phyloP scores from a whole-genome alignment of 768 basidiomycete species.

The Auriscalpium vulgare region DNA sequence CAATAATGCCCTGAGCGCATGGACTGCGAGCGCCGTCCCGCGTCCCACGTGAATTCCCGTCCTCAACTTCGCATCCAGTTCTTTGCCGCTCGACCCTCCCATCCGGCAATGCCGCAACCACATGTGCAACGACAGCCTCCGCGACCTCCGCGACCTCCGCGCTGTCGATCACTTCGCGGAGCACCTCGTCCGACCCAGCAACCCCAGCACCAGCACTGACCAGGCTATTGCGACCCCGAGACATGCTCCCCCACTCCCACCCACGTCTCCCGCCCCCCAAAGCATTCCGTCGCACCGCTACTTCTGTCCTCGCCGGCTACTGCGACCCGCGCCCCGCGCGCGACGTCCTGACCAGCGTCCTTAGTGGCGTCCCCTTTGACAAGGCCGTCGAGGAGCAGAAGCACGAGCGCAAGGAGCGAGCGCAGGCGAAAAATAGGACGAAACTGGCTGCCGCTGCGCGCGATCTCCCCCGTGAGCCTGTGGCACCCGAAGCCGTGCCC shows the following conservation, averaged over 20 bases:
- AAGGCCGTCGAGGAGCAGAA: conserved; percentile 53
- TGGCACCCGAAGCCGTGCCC: conserved; percentile 14
- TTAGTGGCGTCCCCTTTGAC: conserved; percentile 69
- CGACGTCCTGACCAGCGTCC: conserved; percentile 71
- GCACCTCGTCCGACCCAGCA: no score
- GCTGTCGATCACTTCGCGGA: no score
- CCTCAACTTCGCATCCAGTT: no score
- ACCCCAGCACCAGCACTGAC: no score
- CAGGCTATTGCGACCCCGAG: no score
- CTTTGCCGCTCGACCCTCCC: no score
- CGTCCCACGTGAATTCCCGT: no score
- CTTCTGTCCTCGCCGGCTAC: conserved; percentile 64
- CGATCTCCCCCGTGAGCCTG: conserved; percentile 15
- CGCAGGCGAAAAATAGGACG: conserved; percentile 39
- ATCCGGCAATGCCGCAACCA: no score
- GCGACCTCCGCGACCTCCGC: no score
- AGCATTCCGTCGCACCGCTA: conserved; percentile 52
- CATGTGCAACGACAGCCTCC: no score
- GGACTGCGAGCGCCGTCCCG: no score
- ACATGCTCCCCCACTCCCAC: conserved; percentile 20
- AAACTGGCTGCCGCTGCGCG: conserved; percentile 24
- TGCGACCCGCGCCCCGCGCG: conserved; percentile 62
- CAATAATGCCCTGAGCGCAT: no score
- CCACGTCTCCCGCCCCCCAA: conserved; percentile 21
- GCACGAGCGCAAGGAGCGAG: conserved; percentile 44